These are phyloP conservation scores for Podospora fimiseda DNA, from an alignment of 495 filamentous ascomycete genomes.

Conservation along the genomic window DNA sequence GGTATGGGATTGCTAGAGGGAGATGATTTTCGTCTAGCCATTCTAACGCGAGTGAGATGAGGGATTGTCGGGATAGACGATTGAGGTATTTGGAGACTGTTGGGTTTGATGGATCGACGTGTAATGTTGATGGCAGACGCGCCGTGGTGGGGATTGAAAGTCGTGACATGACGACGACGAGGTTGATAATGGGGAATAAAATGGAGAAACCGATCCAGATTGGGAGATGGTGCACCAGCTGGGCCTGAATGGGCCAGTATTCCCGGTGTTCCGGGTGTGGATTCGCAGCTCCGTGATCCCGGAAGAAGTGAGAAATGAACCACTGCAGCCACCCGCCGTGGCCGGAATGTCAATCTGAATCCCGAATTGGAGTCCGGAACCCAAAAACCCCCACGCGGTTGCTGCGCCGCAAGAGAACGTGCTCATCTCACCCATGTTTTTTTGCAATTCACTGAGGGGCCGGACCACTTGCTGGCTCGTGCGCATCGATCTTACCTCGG, in stretches of 20 bases:
- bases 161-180: conserved; percentile 23
- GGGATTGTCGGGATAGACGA: conserved; percentile 61
- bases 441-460: no score
- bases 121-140: conserved; percentile 44
- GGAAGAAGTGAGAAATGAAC: neutral
- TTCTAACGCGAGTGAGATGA: conserved; percentile 60
- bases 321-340: neutral
- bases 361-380: neutral
- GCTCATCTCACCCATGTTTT: no score
- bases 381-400: neutral
- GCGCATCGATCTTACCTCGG: no score
- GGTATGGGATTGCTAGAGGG: conserved; percentile 48
- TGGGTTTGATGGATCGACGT: conserved; percentile 57
- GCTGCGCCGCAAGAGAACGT: neutral
- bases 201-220: neutral
- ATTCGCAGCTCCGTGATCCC: neutral
- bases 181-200: neutral
- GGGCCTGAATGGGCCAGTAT: no score
- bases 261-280: neutral
- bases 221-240: no score
- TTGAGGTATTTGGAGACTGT: conserved; percentile 58
- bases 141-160: conserved; percentile 41
- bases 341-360: neutral
- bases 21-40: conserved; percentile 66
- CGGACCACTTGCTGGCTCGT: no score